These are phyloP conservation scores for Saitozyma sp. DNA, from an alignment of 768 basidiomycete species.

Conservation along the genomic window DNA sequence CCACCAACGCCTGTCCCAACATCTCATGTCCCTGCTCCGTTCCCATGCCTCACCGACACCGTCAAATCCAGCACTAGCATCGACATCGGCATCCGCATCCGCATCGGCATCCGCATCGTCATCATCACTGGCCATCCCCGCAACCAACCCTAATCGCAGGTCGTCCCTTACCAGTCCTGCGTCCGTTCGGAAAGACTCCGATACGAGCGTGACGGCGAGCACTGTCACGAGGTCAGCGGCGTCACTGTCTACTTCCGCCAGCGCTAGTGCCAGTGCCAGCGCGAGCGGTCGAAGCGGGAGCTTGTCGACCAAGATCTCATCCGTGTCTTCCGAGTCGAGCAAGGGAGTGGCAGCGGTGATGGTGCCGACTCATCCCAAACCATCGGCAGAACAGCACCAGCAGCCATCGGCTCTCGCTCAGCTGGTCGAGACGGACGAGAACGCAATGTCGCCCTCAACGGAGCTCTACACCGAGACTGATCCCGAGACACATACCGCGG, in stretches of 20 bases:
- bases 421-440: background rate
- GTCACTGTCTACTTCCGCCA: background rate
- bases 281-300: background rate
- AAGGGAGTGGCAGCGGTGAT: too few species aligned
- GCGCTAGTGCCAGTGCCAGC: background rate
- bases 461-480: background rate
- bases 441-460: background rate
- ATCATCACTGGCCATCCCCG: background rate
- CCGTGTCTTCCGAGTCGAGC: background rate
- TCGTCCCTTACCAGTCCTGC: too few species aligned
- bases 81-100: background rate
- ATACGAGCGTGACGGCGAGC: background rate
- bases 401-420: too few species aligned
- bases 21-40: conserved; percentile 5
- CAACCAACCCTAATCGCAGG: background rate
- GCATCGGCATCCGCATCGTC: background rate
- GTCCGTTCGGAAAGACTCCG: background rate
- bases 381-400: too few species aligned
- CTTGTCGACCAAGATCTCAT: background rate
- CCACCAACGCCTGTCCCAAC: conserved; percentile 8
- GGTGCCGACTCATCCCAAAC: too few species aligned
- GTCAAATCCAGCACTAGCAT: background rate
- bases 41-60: background rate
- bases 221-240: background rate
- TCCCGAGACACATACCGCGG: too few species aligned